These are phyloP conservation scores for Durusdinium trenchii DNA, from an alignment of 73 alveolate genomes.

Conservation along the genomic window DNA sequence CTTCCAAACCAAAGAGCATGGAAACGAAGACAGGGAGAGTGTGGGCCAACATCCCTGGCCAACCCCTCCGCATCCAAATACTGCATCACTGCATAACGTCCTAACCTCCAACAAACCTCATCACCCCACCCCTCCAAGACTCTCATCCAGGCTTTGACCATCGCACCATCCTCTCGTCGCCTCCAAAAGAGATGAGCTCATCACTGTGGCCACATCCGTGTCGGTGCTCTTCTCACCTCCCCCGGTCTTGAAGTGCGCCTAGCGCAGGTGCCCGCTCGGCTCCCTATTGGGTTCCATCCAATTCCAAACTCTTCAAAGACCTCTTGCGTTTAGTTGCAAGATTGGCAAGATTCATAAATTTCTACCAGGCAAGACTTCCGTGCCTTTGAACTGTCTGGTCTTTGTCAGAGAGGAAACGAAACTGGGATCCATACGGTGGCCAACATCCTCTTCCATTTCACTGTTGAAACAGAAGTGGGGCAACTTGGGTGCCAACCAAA, in stretches of 20 bases:
- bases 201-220: conserved; percentile 79
- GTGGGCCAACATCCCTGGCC: not conserved
- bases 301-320: too few relatives aligned
- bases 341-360: not conserved
- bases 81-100: not conserved
- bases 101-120: not conserved
- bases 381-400: not conserved
- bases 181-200: conserved; percentile 84
- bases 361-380: not conserved
- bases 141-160: not conserved
- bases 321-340: not conserved
- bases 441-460: not conserved
- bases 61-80: not conserved
- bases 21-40: not conserved
- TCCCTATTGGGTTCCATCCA: too few relatives aligned
- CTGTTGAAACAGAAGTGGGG: too few relatives aligned
- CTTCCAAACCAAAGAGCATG: not conserved
- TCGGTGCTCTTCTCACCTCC: conserved; percentile 67
- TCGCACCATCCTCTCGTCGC: not conserved
- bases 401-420: not conserved
- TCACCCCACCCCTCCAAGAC: not conserved
- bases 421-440: not conserved
- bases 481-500: too few relatives aligned
- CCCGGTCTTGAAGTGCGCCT: conserved; percentile 92
- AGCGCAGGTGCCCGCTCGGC: not conserved